phyloP scores from a whole-genome alignment of 2,329 filamentous ascomycete species.

The Scytalidium sp. region DNA sequence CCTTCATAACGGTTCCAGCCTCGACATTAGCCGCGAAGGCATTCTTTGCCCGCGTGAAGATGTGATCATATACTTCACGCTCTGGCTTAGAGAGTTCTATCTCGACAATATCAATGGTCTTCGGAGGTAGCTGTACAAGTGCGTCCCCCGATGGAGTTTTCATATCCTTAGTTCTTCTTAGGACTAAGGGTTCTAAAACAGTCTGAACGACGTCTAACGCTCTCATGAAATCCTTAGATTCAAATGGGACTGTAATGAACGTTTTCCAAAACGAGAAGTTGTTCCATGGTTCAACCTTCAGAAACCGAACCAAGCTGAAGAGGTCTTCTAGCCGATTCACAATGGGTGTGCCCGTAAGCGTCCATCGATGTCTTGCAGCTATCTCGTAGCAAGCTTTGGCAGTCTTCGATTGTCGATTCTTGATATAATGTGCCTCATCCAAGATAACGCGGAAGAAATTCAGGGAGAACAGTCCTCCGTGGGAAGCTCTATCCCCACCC shows the following conservation, averaged over 20 bases:
- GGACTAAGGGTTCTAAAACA: conserved; percentile 90
- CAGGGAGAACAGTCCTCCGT: conserved; percentile 81
- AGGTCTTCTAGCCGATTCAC: conserved; percentile 94
- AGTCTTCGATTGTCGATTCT: conserved; percentile 86
- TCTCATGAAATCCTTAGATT: conserved; percentile 89
- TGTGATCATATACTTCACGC: conserved; percentile 87
- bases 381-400: conserved; percentile 94
- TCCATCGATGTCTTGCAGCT: conserved; percentile 83
- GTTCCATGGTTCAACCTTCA: conserved; percentile 95
- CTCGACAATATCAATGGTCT: conserved; percentile 79
- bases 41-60: conserved; percentile 77
- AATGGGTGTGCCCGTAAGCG: conserved; percentile 90
- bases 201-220: conserved; percentile 97
- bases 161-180: conserved; percentile 96
- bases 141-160: conserved; percentile 83
- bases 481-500: conserved; percentile 61
- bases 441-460: conserved; percentile 95
- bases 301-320: conserved; percentile 87
- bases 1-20: conserved; percentile 89
- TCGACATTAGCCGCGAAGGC: conserved; percentile 86
- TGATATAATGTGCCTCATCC: conserved; percentile 94
- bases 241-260: conserved; percentile 96
- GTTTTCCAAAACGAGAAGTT: conserved; percentile 99
- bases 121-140: conserved; percentile 77
- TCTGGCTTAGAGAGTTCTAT: conserved; percentile 84